These are phyloP conservation scores for Capronia coronata DNA, from an alignment of 2,329 filamentous ascomycete species.

Conservation along the genomic window DNA sequence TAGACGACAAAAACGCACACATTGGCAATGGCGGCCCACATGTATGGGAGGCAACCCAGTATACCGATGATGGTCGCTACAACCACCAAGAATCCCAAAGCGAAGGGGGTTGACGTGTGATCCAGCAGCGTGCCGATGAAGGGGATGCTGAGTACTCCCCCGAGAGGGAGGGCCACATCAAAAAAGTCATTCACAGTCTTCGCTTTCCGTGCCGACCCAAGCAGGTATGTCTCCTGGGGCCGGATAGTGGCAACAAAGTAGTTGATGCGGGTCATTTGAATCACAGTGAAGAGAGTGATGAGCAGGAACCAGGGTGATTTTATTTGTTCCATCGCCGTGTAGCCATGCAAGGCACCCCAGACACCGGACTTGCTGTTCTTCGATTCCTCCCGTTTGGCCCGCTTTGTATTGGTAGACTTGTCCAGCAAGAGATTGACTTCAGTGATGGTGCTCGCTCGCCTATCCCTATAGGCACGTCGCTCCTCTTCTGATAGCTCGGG, in stretches of 20 bases:
- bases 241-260: slow-evolving; percentile 86
- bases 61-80: slow-evolving; percentile 69
- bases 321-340: slow-evolving; percentile 66
- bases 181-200: slow-evolving; percentile 74
- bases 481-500: slow-evolving; percentile 54
- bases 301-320: slow-evolving; percentile 75
- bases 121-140: slow-evolving; percentile 80
- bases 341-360: slow-evolving; percentile 77
- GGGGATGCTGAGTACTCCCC: slow-evolving; percentile 76
- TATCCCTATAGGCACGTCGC: slow-evolving; percentile 42
- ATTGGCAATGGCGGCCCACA: slow-evolving; percentile 65
- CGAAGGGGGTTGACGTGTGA: slow-evolving; percentile 63
- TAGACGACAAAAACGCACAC: slow-evolving; percentile 58
- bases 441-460: slow-evolving; percentile 56
- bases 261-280: slow-evolving; percentile 78
- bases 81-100: slow-evolving; percentile 63
- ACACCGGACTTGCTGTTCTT: slow-evolving; percentile 67
- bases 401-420: slow-evolving; percentile 55
- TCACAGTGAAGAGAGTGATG: slow-evolving; percentile 71
- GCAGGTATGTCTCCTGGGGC: slow-evolving; percentile 71
- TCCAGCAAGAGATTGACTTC: slow-evolving; percentile 71
- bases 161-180: slow-evolving; percentile 74
- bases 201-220: slow-evolving; percentile 56
- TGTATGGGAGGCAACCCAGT: slow-evolving; percentile 64
- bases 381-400: slow-evolving; percentile 54